Percentiles rank a stretch among this genome's conserved stretches.
Evolutionary conservation across 805 yeast species (phyloP).

Genomic region (Nakazawaea siamensis): DNA sequence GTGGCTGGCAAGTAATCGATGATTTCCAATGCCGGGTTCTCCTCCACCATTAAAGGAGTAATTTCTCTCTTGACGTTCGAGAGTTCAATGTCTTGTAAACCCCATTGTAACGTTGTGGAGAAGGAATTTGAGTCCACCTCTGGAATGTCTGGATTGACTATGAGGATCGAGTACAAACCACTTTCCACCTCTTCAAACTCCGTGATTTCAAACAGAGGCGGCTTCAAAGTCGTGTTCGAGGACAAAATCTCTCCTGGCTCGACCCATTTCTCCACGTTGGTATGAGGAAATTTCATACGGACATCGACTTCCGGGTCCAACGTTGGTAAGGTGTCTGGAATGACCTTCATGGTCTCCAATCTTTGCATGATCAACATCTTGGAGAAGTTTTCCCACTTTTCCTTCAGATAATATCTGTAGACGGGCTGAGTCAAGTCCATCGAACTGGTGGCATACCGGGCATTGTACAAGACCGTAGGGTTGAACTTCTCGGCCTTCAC

Average conservation of each 20-base stretch:
- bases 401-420: constrained; percentile 59
- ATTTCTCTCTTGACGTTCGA: constrained; percentile 50
- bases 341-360: constrained; percentile 72
- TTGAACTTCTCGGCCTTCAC: constrained; percentile 64
- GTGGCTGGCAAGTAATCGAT: constrained; percentile 69
- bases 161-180: constrained; percentile 62
- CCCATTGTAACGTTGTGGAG: constrained; percentile 71
- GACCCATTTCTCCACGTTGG: constrained; percentile 56
- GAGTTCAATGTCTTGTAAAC: constrained; percentile 58
- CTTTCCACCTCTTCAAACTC: constrained; percentile 51
- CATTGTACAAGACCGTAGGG: constrained; percentile 79
- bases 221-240: constrained; percentile 60
- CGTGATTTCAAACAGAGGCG: constrained; percentile 72
- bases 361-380: constrained; percentile 87
- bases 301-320: constrained; percentile 75
- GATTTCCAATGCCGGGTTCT: constrained; percentile 32
- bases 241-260: constrained; percentile 75
- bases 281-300: constrained; percentile 65
- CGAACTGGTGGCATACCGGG: constrained; percentile 33
- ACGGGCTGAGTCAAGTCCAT: constrained; percentile 71
- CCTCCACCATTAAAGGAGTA: constrained; percentile 31
- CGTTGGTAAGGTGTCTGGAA: constrained; percentile 93
- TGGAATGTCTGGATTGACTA: constrained; percentile 91
- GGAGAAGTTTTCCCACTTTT: constrained; percentile 65
- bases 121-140: constrained; percentile 61